phyloP scores from a whole-genome alignment of 108 stramenopile genomes.

The Nannochloropsis salina region DNA sequence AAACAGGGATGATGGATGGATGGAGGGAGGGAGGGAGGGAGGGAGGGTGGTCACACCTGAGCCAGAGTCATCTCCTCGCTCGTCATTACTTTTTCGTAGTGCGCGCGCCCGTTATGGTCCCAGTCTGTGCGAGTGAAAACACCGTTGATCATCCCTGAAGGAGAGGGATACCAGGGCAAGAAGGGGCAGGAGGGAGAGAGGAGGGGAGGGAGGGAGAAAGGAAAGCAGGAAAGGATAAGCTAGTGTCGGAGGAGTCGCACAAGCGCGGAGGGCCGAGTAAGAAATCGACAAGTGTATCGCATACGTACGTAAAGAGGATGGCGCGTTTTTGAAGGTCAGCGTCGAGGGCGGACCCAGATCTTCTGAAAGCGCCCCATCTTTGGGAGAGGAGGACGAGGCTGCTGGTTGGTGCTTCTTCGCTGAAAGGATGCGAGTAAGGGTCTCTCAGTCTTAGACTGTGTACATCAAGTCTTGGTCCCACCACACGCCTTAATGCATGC shows the following conservation, averaged over 20 bases:
- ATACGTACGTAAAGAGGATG: background rate
- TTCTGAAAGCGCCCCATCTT: too few species aligned
- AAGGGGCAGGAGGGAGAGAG: background rate
- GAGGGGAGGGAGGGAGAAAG: background rate
- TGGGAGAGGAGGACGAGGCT: too few species aligned
- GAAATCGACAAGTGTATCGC: background rate
- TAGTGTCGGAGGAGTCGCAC: background rate
- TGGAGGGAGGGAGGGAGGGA: slow-evolving; percentile 1
- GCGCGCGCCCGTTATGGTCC: background rate
- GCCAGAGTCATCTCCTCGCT: background rate
- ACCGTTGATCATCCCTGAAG: background rate
- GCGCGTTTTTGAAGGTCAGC: background rate
- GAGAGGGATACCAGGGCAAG: background rate
- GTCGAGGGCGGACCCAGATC: background rate
- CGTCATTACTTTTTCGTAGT: background rate
- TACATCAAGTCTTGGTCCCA: too few species aligned
- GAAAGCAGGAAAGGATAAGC: background rate
- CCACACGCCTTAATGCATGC: too few species aligned
- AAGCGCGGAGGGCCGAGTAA: background rate
- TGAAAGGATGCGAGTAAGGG: too few species aligned
- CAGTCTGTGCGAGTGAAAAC: background rate
- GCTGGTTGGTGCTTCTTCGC: too few species aligned
- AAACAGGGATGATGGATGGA: background rate
- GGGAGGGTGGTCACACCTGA: background rate
- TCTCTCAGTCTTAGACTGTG: too few species aligned